phyloP scores from a whole-genome alignment of 805 yeast genomes.

The Candida caryicola region DNA sequence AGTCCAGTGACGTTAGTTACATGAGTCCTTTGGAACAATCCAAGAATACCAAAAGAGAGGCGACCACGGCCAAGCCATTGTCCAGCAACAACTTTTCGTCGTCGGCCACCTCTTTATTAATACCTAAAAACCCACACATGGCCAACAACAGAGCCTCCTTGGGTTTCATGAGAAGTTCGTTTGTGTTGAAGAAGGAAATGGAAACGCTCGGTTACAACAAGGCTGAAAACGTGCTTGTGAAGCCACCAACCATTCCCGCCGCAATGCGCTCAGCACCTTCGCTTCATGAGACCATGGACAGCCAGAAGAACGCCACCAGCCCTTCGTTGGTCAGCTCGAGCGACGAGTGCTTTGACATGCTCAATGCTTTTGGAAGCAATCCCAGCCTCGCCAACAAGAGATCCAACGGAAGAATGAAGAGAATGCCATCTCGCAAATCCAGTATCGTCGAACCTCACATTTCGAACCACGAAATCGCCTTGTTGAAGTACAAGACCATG shows the following conservation, averaged over 20 bases:
- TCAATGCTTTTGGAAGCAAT: slow-evolving; percentile 18
- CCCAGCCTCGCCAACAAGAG: neutral
- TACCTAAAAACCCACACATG: slow-evolving; percentile 1
- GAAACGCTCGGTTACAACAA: slow-evolving; percentile 28
- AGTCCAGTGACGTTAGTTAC: slow-evolving; percentile 15
- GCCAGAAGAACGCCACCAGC: slow-evolving; percentile 2
- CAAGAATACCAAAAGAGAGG: slow-evolving; percentile 1
- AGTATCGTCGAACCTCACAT: slow-evolving; percentile 5
- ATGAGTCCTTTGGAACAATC: slow-evolving; percentile 18
- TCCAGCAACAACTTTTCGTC: slow-evolving; percentile 12
- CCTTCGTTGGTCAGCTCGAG: slow-evolving; percentile 8
- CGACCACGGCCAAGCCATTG: slow-evolving; percentile 8
- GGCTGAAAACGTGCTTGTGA: slow-evolving; percentile 29
- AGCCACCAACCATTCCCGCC: slow-evolving; percentile 20
- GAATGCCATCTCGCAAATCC: slow-evolving; percentile 3
- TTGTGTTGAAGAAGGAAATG: slow-evolving; percentile 42
- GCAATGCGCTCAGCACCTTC: slow-evolving; percentile 13
- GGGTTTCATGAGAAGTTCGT: slow-evolving; percentile 45
- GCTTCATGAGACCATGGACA: neutral
- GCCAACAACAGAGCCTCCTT: slow-evolving; percentile 29
- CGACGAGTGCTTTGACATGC: slow-evolving; percentile 23
- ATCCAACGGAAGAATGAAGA: slow-evolving; percentile 3
- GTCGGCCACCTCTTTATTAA: slow-evolving; percentile 13
- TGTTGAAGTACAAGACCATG: slow-evolving; percentile 12
- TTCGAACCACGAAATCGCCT: slow-evolving; percentile 11